These are phyloP conservation scores for Nepenthes gracilis DNA, from an alignment of 148 eudicot genomes.

Conservation along the genomic window DNA sequence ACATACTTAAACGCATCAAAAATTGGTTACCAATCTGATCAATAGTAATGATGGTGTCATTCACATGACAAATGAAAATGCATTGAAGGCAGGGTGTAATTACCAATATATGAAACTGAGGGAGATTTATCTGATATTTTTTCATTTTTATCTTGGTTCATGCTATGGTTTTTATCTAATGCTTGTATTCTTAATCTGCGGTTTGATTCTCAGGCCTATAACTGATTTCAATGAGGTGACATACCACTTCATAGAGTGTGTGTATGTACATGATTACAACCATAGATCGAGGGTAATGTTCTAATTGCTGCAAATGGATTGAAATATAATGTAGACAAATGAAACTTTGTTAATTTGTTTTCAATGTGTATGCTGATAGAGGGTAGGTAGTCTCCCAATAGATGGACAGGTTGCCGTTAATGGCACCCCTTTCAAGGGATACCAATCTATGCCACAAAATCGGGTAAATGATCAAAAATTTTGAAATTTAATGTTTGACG, in stretches of 20 bases:
- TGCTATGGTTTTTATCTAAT: neutral
- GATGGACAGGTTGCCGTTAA: constrained; percentile 20
- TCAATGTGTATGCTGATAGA: constrained; percentile 11
- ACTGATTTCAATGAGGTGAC: constrained; percentile 70
- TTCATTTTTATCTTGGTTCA: neutral
- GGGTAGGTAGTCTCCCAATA: constrained; percentile 25
- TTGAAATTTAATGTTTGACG: neutral
- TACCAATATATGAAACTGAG: too few relatives aligned
- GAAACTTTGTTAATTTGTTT: neutral
- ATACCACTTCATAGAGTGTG: constrained; percentile 72
- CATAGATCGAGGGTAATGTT: constrained; percentile 41
- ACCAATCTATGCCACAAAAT: constrained; percentile 45
- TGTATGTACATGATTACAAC: constrained; percentile 53
- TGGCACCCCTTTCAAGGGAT: constrained; percentile 37
- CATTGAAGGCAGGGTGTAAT: too few relatives aligned
- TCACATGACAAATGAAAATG: too few relatives aligned
- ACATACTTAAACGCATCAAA: too few relatives aligned
- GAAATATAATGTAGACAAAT: neutral
- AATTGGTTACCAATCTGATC: too few relatives aligned
- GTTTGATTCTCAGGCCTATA: constrained; percentile 53
- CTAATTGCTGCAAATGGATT: constrained; percentile 6
- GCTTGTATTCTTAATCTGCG: constrained; percentile 5
- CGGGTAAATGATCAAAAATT: constrained; percentile 26
- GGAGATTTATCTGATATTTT: neutral
- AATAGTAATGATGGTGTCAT: too few relatives aligned